phyloP scores from a whole-genome alignment of 2,329 filamentous ascomycete genomes.

The Talaromyces sp. region DNA sequence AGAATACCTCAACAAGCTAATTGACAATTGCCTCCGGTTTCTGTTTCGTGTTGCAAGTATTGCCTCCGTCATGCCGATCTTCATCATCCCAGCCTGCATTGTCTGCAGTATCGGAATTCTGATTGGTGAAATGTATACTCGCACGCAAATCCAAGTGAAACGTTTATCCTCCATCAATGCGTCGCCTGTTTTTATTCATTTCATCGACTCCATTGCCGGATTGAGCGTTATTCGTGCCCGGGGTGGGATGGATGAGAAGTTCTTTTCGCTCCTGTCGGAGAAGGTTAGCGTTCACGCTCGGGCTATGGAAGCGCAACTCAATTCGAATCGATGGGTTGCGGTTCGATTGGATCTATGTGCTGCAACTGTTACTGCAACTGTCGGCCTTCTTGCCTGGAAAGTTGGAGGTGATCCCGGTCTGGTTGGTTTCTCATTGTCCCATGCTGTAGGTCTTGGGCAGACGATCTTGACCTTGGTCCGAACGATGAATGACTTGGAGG shows the following conservation, averaged over 20 bases:
- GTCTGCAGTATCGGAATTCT: conserved; percentile 48
- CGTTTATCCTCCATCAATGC: conserved; percentile 47
- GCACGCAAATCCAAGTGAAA: conserved; percentile 49
- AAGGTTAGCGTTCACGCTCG: conserved; percentile 49
- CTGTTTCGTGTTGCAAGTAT: conserved; percentile 49
- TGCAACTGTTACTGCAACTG: conserved; percentile 51
- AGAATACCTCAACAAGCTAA: conserved; percentile 41
- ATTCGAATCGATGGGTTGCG: conserved; percentile 58
- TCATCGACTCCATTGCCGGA: conserved; percentile 53
- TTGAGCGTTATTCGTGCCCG: conserved; percentile 53
- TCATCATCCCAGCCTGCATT: conserved; percentile 47
- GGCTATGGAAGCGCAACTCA: conserved; percentile 51
- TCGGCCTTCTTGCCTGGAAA: conserved; percentile 53
- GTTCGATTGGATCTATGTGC: conserved; percentile 56
- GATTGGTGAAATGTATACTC: conserved; percentile 52
- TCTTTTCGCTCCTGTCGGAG: conserved; percentile 50
- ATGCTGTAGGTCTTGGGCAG: conserved; percentile 54
- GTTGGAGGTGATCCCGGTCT: conserved; percentile 50
- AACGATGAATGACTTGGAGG: conserved; percentile 55
- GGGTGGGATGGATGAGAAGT: conserved; percentile 48
- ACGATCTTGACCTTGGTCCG: conserved; percentile 54
- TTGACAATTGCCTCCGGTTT: conserved; percentile 39
- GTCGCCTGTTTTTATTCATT: conserved; percentile 57
- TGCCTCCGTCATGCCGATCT: conserved; percentile 53
- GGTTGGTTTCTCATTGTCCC: conserved; percentile 57